These are phyloP conservation scores for Coffea eugenioides DNA, from an alignment of 257 asterid genomes.

Conservation along the genomic window DNA sequence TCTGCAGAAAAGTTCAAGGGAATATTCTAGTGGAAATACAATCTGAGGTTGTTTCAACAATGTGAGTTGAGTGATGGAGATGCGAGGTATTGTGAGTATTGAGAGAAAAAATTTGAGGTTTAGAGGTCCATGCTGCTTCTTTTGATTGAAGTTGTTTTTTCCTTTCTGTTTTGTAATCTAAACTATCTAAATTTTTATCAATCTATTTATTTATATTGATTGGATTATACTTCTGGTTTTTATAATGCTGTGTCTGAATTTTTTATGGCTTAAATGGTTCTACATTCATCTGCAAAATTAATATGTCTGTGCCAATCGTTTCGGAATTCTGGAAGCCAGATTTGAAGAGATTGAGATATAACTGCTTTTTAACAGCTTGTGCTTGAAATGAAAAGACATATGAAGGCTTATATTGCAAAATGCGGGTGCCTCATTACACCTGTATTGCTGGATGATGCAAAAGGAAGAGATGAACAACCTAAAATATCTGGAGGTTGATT, in stretches of 20 bases:
- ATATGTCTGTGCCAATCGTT: background rate
- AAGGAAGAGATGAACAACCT: background rate
- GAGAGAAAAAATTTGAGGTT: background rate
- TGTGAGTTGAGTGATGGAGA: background rate
- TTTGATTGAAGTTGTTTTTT: background rate
- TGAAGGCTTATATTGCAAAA: background rate
- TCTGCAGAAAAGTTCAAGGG: background rate
- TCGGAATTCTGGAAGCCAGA: background rate
- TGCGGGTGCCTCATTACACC: background rate
- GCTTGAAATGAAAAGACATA: background rate
- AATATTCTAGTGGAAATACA: background rate
- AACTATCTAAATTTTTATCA: no score
- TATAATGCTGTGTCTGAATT: background rate
- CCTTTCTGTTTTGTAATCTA: background rate
- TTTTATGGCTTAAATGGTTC: no score
- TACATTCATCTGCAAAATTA: background rate
- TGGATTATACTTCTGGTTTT: background rate
- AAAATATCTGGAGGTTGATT: background rate
- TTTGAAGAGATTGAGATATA: background rate
- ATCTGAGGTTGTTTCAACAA: background rate
- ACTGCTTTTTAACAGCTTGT: background rate
- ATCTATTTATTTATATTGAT: background rate
- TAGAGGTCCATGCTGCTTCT: background rate
- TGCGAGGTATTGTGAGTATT: background rate
- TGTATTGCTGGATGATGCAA: background rate